Evolutionary conservation across 768 basidiomycete species (phyloP).

Genomic region (Mycena haematopus): DNA sequence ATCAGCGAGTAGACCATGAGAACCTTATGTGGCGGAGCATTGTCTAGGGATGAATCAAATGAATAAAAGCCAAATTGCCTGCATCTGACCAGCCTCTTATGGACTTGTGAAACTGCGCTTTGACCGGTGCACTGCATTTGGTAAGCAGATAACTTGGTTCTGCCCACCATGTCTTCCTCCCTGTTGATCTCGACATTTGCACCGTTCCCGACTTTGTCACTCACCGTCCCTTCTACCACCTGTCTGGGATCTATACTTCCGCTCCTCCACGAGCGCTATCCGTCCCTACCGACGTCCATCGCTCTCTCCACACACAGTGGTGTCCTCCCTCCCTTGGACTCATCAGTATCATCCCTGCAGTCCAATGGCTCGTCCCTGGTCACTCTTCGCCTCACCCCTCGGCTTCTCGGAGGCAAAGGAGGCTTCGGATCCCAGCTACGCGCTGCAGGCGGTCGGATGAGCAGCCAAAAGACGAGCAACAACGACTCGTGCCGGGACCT

Average conservation of each 20-base stretch:
- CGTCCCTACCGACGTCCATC: conserved; percentile 52
- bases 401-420: conserved; percentile 90
- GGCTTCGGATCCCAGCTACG: conserved; percentile 96
- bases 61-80: too few species aligned
- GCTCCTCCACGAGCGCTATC: conserved; percentile 53
- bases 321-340: conserved; percentile 44
- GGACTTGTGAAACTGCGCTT: neutral
- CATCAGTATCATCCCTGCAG: conserved; percentile 35
- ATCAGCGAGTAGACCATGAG: neutral
- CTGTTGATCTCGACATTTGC: conserved; percentile 65
- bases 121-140: neutral
- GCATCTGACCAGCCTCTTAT: neutral
- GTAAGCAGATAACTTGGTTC: neutral
- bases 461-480: conserved; percentile 92
- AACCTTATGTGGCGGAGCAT: neutral
- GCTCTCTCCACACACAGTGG: conserved; percentile 49
- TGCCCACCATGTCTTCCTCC: conserved; percentile 19
- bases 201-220: conserved; percentile 62
- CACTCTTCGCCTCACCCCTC: conserved; percentile 75
- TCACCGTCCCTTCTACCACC: conserved; percentile 50
- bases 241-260: conserved; percentile 48
- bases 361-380: conserved; percentile 48
- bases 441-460: conserved; percentile 98
- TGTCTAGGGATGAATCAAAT: neutral
- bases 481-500: conserved; percentile 95